phyloP scores from a whole-genome alignment of 148 eudicot species.

The Rhododendron simsii region DNA sequence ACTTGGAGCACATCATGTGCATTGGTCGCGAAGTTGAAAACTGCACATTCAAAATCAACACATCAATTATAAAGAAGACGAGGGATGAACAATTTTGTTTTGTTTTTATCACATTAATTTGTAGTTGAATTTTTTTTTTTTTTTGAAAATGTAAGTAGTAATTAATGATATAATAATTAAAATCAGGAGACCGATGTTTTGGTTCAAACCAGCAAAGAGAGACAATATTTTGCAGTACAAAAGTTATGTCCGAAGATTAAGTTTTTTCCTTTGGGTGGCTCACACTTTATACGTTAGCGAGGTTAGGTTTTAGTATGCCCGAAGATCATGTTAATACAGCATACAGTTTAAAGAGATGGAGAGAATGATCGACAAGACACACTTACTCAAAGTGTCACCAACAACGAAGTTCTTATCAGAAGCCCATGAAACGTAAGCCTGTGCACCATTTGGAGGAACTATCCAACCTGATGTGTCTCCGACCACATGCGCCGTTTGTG shows the following conservation, averaged over 20 bases:
- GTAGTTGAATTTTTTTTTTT: too few species aligned
- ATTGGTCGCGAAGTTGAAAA: conserved; percentile 19
- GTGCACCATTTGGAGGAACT: neutral
- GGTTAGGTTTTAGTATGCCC: too few species aligned
- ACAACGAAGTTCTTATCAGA: neutral
- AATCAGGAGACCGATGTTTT: too few species aligned
- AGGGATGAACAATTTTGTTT: neutral
- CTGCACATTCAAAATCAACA: conserved; percentile 1
- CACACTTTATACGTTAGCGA: too few species aligned
- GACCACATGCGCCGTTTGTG: neutral
- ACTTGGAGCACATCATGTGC: conserved; percentile 5
- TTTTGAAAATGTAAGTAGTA: too few species aligned
- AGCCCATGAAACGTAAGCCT: neutral
- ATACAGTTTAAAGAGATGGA: neutral
- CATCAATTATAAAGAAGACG: neutral
- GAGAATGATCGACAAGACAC: neutral
- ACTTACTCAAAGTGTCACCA: neutral
- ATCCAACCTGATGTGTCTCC: neutral
- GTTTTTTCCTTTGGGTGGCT: too few species aligned
- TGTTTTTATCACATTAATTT: too few species aligned
- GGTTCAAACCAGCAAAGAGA: too few species aligned
- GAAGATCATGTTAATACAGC: too few species aligned
- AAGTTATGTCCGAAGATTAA: too few species aligned
- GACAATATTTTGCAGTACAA: too few species aligned
- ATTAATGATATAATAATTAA: too few species aligned